A percentile compares a stretch with the other conserved stretches of the same genome.
These are phyloP conservation scores for Limnanthes douglasii DNA, from an alignment of 345 rosid species.

Conservation along the genomic window DNA sequence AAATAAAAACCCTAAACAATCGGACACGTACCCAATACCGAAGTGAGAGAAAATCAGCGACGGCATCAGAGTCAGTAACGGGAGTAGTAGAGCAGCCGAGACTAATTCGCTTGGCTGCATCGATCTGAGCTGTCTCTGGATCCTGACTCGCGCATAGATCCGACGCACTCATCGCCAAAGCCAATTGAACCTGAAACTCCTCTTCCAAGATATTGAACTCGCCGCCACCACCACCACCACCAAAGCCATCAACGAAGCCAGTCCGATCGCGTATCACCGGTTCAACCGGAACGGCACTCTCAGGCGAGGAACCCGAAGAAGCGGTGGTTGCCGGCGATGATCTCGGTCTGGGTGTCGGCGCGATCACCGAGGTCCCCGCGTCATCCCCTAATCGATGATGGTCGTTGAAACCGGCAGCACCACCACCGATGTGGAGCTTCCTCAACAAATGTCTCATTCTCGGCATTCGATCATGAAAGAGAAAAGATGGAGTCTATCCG, in stretches of 20 bases:
- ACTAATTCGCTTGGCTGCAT: conserved; percentile 91
- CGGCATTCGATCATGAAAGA: conserved; percentile 84
- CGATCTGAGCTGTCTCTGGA: conserved; percentile 87
- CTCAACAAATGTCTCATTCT: conserved; percentile 85
- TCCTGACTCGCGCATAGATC: conserved; percentile 51
- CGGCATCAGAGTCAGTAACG: conserved; percentile 27
- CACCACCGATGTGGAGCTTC: conserved; percentile 88
- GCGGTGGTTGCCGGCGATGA: conserved; percentile 18
- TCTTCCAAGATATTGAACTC: conserved; percentile 80
- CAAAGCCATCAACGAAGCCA: conserved; percentile 13
- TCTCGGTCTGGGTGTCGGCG: conserved; percentile 24
- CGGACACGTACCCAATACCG: conserved; percentile 59
- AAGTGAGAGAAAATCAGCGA: conserved; percentile 54
- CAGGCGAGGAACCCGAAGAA: conserved; percentile 16
- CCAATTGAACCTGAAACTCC: conserved; percentile 91
- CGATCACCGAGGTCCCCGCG: conserved; percentile 21
- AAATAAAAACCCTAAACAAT: not conserved
- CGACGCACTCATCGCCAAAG: conserved; percentile 91
- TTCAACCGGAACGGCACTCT: conserved; percentile 35
- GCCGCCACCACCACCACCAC: conserved; percentile 12
- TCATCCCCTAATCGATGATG: conserved; percentile 39
- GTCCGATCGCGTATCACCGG: conserved; percentile 28
- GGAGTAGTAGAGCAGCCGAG: conserved; percentile 50
- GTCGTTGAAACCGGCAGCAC: conserved; percentile 46
- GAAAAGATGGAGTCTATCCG: conserved; percentile 17